These are phyloP conservation scores for Diplogelasinospora grovesii DNA, from an alignment of 495 filamentous ascomycete species.

Conservation along the genomic window DNA sequence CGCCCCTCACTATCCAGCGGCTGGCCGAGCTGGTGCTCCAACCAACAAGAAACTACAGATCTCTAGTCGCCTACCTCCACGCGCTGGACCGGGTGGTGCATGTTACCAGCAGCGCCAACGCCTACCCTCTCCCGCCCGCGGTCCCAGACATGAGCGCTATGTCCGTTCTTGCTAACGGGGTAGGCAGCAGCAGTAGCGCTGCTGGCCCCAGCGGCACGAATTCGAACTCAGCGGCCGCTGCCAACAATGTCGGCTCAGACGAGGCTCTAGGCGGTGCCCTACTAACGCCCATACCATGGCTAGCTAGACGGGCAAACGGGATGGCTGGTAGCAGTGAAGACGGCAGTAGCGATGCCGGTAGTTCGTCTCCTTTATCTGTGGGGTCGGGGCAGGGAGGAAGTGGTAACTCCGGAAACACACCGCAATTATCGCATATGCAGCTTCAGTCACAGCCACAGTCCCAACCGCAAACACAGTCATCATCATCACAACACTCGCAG, in stretches of 20 bases:
- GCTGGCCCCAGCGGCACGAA: constrained; percentile 26
- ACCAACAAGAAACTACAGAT: constrained; percentile 72
- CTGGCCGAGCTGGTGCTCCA: constrained; percentile 81
- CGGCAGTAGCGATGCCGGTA: constrained; percentile 16
- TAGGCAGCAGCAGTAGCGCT: too few species aligned
- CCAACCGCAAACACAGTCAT: too few species aligned
- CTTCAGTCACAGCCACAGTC: constrained; percentile 7
- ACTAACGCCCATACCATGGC: constrained; percentile 90
- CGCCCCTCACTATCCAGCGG: constrained; percentile 89
- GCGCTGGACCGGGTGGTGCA: constrained; percentile 88
- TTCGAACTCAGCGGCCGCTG: constrained; percentile 22
- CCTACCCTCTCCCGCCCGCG: constrained; percentile 73
- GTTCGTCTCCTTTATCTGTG: constrained; percentile 20
- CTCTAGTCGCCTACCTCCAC: constrained; percentile 75
- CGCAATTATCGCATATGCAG: constrained; percentile 1
- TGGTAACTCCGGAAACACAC: constrained; percentile 3
- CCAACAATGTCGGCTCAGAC: constrained; percentile 59
- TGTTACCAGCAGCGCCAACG: constrained; percentile 73
- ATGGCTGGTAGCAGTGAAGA: constrained; percentile 14
- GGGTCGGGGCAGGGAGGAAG: background rate
- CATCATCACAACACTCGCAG: constrained; percentile 6
- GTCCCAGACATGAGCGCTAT: constrained; percentile 42
- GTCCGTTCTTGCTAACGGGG: constrained; percentile 50
- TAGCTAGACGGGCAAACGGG: constrained; percentile 34
- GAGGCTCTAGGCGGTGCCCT: constrained; percentile 87